Conservation (phyloP, 371 early-diverging fungal species). For the Dentiscutata heterogama region DNA sequence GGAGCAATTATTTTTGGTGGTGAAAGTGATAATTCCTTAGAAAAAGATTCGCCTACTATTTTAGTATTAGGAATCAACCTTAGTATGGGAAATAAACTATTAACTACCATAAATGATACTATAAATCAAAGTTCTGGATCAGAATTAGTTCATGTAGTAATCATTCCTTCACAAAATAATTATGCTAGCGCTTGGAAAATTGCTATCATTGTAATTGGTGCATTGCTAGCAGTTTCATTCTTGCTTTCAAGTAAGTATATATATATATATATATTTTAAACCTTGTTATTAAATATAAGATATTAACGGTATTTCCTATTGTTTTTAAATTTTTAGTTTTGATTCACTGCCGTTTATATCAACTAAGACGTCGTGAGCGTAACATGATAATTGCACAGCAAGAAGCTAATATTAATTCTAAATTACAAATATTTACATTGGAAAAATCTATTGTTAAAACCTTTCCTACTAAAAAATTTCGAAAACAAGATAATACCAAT, state of each 20-base stretch:
- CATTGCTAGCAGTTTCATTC: conserved; percentile 32
- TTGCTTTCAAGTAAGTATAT: conserved; percentile 31
- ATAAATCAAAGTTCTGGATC: background rate
- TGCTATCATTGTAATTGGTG: conserved; percentile 41
- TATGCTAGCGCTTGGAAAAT: conserved; percentile 34
- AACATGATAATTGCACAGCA: conserved; percentile 29
- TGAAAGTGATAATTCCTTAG: background rate
- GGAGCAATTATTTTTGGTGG: conserved; percentile 18
- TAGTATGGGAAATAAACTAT: background rate
- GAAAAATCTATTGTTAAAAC: conserved; percentile 37
- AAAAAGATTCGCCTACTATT: background rate
- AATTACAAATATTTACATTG: conserved; percentile 28
- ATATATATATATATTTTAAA: too few species aligned
- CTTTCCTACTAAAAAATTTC: conserved; percentile 29
- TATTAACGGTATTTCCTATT: background rate
- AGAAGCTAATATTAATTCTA: conserved; percentile 27
- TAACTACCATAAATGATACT: background rate
- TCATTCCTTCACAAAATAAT: conserved; percentile 1
- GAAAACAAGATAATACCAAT: background rate
- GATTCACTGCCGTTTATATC: conserved; percentile 44
- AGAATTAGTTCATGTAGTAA: background rate
- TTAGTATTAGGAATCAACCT: background rate
- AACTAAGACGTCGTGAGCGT: conserved; percentile 43
- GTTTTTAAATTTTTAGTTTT: conserved; percentile 17
- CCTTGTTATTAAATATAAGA: background rate